phyloP scores from a whole-genome alignment of 2,329 filamentous ascomycete genomes.

The Hymenoscyphus infarciens region DNA sequence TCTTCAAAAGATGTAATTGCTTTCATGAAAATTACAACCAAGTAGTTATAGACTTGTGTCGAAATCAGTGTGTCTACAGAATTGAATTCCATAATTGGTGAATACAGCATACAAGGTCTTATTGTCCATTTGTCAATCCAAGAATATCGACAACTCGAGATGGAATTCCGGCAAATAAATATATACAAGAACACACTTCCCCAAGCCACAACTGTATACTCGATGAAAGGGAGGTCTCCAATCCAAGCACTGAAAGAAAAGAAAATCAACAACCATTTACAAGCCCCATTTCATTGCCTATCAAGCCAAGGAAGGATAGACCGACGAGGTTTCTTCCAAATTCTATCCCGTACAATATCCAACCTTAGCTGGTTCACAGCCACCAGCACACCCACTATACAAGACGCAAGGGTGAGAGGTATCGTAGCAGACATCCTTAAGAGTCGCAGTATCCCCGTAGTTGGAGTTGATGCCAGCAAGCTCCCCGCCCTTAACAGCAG shows the following conservation, averaged over 20 bases:
- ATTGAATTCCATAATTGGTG: too few species aligned
- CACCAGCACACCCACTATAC: neutral
- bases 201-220: neutral
- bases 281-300: neutral
- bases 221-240: neutral
- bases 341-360: neutral
- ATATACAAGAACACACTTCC: neutral
- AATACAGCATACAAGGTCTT: too few species aligned
- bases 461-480: neutral
- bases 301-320: neutral
- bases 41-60: too few species aligned
- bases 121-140: neutral
- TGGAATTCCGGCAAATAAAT: neutral
- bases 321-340: neutral
- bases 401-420: neutral
- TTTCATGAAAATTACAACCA: too few species aligned
- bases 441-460: neutral
- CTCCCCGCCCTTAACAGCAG: neutral
- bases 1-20: too few species aligned
- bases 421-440: constrained; percentile 3
- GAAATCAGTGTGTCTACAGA: too few species aligned
- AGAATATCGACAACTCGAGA: too few species aligned
- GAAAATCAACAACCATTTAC: neutral
- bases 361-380: neutral
- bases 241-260: neutral